Base-by-base conservation (phyloP, 1,139 yeast genomes). In the Geotrichum europaeum region DNA sequence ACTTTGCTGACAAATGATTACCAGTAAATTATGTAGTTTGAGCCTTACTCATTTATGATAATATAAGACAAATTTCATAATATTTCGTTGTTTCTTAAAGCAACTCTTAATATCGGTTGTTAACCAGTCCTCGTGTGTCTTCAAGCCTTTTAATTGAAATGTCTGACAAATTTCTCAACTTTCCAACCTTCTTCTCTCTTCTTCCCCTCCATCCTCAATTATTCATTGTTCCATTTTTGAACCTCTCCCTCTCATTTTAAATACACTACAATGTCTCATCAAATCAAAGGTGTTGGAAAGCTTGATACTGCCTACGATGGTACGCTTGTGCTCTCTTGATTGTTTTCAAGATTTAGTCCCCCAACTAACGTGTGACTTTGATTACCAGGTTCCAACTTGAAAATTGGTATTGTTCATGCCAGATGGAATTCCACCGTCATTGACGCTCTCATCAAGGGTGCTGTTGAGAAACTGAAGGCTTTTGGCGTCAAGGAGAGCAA, bases 361-460 rank as follows among this genome's bases (percentile, higher is more conserved):
- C 6, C 34, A 25, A 18, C 36, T 24, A 36, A 34, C 18, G 40
- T 24, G 25, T 15, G 1, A 9, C 32, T n/a, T 20, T 53, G 10
- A 25, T n/a, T 34, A 18, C 22, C 50, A 78, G 82, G 92, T 49
- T 80, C 87, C 49, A 73, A 76, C 4, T 78, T 92, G 66, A 82
- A 86, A 68, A 79, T 92, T 60, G 97, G 95, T 49, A 90, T 94
- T 71, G 81, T 94, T 64, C 97, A 91, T 73, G 97, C 98, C 22
- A 87, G 99, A 75, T 94, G 99, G 99, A 94, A 94, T 75, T 75
- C 79, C 58, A 77, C 79, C 57, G 85, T 92, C 66, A 90, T 94
- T 68, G 86, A 85, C 57, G 86, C 91, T 13, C 79, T 94, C 61
- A 95, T 92, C 12, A 76, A 81, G 45, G 99, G 98, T 59, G 92